These are phyloP conservation scores for Sporodiniella umbellata DNA, from an alignment of 371 early-diverging fungal genomes.

Conservation along the genomic window DNA sequence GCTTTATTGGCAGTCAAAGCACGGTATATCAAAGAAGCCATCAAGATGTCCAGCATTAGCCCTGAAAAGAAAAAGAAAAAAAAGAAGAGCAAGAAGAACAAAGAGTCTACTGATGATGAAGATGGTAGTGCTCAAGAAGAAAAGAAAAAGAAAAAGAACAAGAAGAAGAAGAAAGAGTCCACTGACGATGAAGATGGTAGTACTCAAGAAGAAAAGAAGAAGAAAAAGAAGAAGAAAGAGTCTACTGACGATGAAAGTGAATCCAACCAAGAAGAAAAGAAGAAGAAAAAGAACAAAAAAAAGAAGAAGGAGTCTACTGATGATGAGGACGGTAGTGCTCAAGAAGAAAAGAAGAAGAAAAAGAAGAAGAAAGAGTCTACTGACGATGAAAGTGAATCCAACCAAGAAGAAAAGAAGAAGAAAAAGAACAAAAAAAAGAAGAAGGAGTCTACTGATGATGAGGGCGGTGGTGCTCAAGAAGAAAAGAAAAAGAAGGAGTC, in stretches of 20 bases:
- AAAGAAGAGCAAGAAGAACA: slow-evolving; percentile 7
- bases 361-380: slow-evolving; percentile 8
- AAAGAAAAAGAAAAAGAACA: background rate
- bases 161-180: slow-evolving; percentile 1
- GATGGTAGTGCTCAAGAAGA: slow-evolving; percentile 1
- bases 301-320: background rate
- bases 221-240: slow-evolving; percentile 15
- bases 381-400: slow-evolving; percentile 2
- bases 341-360: slow-evolving; percentile 1
- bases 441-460: slow-evolving; percentile 3
- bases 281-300: slow-evolving; percentile 7
- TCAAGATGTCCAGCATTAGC: slow-evolving; percentile 31
- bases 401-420: slow-evolving; percentile 8
- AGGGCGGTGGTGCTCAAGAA: background rate
- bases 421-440: slow-evolving; percentile 3
- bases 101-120: background rate
- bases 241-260: background rate
- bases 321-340: slow-evolving; percentile 11
- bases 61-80: slow-evolving; percentile 4
- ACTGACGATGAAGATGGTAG: background rate
- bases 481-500: slow-evolving; percentile 10
- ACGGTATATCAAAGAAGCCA: slow-evolving; percentile 52
- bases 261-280: slow-evolving; percentile 7
- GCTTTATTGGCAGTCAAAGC: slow-evolving; percentile 33
- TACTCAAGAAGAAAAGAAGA: slow-evolving; percentile 1